A percentile compares a stretch with the other conserved stretches of the same genome.
phyloP scores from a whole-genome alignment of 768 basidiomycete species.

The Termitomyces sp. region DNA sequence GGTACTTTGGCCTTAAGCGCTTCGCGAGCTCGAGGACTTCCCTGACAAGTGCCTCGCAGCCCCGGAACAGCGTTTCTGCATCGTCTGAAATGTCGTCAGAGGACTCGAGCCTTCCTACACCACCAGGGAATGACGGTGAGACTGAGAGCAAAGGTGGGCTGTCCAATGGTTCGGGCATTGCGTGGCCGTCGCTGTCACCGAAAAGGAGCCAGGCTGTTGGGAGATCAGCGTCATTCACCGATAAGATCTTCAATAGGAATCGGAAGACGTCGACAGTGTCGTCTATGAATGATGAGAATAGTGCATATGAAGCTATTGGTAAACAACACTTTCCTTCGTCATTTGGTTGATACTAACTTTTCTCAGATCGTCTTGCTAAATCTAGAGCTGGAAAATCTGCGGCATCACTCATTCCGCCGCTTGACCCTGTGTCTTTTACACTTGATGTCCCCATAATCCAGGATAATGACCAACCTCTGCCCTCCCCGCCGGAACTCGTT shows the following conservation, averaged over 20 bases:
- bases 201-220: constrained; percentile 46
- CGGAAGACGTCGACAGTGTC: constrained; percentile 48
- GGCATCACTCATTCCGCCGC: constrained; percentile 17
- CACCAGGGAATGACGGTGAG: constrained; percentile 39
- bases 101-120: constrained; percentile 62
- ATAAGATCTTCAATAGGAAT: constrained; percentile 51
- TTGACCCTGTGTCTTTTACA: constrained; percentile 19
- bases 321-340: constrained; percentile 16
- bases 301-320: constrained; percentile 37
- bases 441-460: constrained; percentile 15
- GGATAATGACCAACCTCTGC: constrained; percentile 5
- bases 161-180: constrained; percentile 27
- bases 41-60: constrained; percentile 27
- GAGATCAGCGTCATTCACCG: constrained; percentile 59
- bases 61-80: constrained; percentile 57
- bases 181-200: constrained; percentile 48
- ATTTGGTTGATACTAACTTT: background rate
- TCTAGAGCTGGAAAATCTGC: constrained; percentile 16
- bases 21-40: constrained; percentile 36
- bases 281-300: constrained; percentile 27
- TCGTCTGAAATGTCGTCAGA: constrained; percentile 66
- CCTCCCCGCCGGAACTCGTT: constrained; percentile 16
- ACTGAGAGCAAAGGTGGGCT: background rate
- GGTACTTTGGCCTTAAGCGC: constrained; percentile 48
- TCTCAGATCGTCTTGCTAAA: constrained; percentile 15